Evolutionary conservation across 164 flowering plant species (phyloP).

Genomic region (Macadamia integrifolia): DNA sequence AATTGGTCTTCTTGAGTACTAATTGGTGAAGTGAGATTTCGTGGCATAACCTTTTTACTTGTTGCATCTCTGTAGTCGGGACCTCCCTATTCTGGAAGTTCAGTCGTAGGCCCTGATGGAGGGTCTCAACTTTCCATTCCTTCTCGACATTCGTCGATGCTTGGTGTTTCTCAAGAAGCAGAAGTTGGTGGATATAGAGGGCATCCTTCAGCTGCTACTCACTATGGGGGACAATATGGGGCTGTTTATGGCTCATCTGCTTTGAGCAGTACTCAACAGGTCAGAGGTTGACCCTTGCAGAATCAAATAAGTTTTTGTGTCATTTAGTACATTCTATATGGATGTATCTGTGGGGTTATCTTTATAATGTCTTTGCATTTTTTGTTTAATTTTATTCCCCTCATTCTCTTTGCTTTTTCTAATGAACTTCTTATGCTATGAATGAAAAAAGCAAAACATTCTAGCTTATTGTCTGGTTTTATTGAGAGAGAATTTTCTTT

Average conservation of each 20-base stretch:
- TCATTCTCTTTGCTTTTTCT: too few species aligned
- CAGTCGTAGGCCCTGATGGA: slow-evolving; percentile 49
- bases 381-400: too few species aligned
- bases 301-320: background rate
- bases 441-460: too few species aligned
- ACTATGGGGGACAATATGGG: slow-evolving; percentile 77
- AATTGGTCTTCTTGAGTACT: background rate
- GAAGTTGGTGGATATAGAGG: slow-evolving; percentile 61
- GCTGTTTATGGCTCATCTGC: slow-evolving; percentile 61
- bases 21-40: background rate
- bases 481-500: too few species aligned
- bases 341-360: background rate
- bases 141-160: slow-evolving; percentile 51
- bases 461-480: too few species aligned
- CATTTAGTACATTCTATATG: too few species aligned
- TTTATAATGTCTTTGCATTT: background rate
- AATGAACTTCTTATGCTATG: too few species aligned
- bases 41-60: too few species aligned
- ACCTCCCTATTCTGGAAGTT: slow-evolving; percentile 39
- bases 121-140: slow-evolving; percentile 39
- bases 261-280: slow-evolving; percentile 56
- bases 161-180: slow-evolving; percentile 53
- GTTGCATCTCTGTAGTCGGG: slow-evolving; percentile 39
- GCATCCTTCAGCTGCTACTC: slow-evolving; percentile 46
- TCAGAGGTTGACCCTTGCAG: slow-evolving; percentile 11